A percentile compares a stretch with the other conserved stretches of the same genome.
phyloP scores from a whole-genome alignment of 2,329 filamentous ascomycete genomes.

The Capronia americana region DNA sequence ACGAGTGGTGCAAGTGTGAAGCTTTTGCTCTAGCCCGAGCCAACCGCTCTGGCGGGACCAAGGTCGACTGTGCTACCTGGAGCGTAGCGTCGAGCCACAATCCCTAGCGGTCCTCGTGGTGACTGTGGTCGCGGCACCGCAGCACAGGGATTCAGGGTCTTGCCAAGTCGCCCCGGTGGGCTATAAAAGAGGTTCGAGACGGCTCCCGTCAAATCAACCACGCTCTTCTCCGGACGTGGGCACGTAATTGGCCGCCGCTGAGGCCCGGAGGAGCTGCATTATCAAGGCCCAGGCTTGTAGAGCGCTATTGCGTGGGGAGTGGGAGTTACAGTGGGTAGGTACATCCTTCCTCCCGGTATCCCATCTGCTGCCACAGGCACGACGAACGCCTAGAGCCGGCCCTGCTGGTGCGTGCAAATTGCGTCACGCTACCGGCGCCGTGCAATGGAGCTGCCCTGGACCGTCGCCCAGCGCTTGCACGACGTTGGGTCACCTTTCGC shows the following conservation, averaged over 20 bases:
- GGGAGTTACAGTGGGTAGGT: neutral
- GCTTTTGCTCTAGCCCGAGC: constrained; percentile 15
- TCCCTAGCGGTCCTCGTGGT: constrained; percentile 14
- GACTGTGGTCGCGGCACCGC: neutral
- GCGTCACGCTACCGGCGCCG: constrained; percentile 18
- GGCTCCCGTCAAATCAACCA: constrained; percentile 12
- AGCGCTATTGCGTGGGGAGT: constrained; percentile 9
- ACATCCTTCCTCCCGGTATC: neutral
- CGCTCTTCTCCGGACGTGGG: constrained; percentile 18
- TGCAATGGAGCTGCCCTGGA: constrained; percentile 9
- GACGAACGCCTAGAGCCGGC: neutral
- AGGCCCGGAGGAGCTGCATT: constrained; percentile 15
- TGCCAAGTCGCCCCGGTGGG: neutral
- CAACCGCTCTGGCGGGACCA: constrained; percentile 22
- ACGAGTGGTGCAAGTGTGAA: neutral
- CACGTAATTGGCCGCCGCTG: constrained; percentile 20
- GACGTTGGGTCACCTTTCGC: neutral
- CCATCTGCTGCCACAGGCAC: constrained; percentile 7
- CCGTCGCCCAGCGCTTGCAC: neutral
- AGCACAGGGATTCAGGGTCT: constrained; percentile 4
- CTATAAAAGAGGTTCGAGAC: neutral
- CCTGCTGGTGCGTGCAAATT: constrained; percentile 9
- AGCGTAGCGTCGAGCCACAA: neutral
- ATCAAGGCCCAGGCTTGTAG: constrained; percentile 9
- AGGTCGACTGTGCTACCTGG: constrained; percentile 5